Evolutionary conservation across 441 rosid genomes (phyloP).

Genomic region (Populus trichocarpa): DNA sequence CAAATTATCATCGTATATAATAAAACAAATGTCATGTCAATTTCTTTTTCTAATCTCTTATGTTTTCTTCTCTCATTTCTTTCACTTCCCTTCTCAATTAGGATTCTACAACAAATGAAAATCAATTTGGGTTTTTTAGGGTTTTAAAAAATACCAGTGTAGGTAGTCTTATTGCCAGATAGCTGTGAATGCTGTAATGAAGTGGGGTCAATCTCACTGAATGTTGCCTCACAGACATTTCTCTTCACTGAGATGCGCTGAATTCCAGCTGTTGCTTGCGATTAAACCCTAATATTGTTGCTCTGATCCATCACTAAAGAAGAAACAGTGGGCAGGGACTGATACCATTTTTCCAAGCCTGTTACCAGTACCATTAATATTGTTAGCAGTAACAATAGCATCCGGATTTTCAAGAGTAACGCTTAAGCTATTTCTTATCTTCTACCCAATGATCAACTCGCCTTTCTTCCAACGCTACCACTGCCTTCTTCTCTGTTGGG

Average conservation of each 20-base stretch:
- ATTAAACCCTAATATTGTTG: constrained; percentile 21
- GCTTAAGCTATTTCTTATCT: constrained; percentile 44
- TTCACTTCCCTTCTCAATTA: too few species aligned
- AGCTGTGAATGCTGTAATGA: constrained; percentile 34
- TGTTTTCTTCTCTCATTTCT: too few species aligned
- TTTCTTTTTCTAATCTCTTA: too few species aligned
- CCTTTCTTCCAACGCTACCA: constrained; percentile 42
- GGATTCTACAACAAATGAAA: too few species aligned
- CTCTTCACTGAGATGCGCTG: too few species aligned
- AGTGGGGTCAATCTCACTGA: constrained; percentile 58
- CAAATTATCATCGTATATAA: too few species aligned
- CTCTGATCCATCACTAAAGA: constrained; percentile 42
- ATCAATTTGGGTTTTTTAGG: too few species aligned
- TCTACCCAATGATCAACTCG: constrained; percentile 76
- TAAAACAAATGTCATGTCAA: too few species aligned
- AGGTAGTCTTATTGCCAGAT: constrained; percentile 26
- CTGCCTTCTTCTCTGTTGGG: constrained; percentile 64
- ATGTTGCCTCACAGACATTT: too few species aligned
- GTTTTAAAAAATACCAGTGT: not conserved
- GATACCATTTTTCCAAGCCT: constrained; percentile 69
- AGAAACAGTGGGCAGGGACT: constrained; percentile 65
- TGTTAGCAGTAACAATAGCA: constrained; percentile 13
- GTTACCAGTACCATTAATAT: constrained; percentile 3
- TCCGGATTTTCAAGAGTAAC: constrained; percentile 2
- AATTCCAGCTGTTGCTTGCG: constrained; percentile 19